These are phyloP conservation scores for Aspergillus novoparasiticus DNA, from an alignment of 2,329 filamentous ascomycete genomes.

Conservation along the genomic window DNA sequence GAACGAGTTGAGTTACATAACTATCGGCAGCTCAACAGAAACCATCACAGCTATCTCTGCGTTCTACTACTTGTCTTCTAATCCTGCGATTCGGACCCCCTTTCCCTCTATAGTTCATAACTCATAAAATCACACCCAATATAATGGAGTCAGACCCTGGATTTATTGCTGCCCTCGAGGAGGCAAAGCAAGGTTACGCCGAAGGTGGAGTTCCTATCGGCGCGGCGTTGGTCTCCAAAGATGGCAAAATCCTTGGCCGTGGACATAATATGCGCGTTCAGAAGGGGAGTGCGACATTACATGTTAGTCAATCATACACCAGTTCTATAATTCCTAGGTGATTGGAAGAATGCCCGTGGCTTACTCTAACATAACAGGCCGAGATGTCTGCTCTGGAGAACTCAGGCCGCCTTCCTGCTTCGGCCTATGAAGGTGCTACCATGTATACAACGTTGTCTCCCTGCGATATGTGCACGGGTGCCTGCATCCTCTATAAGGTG, in stretches of 20 bases:
- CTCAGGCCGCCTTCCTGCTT: conserved; percentile 70
- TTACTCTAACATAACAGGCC: conserved; percentile 51
- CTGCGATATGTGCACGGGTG: conserved; percentile 81
- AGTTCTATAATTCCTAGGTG: neutral
- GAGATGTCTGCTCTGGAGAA: conserved; percentile 77
- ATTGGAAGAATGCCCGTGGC: neutral
- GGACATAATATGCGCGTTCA: conserved; percentile 79
- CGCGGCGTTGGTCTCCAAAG: conserved; percentile 65
- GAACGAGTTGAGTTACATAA: neutral
- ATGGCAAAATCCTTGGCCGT: conserved; percentile 70
- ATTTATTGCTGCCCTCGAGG: conserved; percentile 60
- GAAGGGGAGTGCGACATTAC: conserved; percentile 69
- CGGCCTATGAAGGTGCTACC: conserved; percentile 70
- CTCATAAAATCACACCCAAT: neutral
- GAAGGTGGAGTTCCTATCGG: conserved; percentile 64
- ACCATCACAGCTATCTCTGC: neutral
- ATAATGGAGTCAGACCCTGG: conserved; percentile 50
- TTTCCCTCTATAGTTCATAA: neutral
- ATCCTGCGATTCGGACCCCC: neutral
- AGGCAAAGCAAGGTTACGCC: conserved; percentile 57
- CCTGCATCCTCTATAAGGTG: conserved; percentile 75
- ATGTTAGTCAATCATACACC: conserved; percentile 53
- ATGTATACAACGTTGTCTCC: conserved; percentile 82
- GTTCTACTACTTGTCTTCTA: neutral
- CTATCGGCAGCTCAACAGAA: neutral